Conservation (phyloP, 441 rosid species). For the Pelargonium fulgidum region DNA sequence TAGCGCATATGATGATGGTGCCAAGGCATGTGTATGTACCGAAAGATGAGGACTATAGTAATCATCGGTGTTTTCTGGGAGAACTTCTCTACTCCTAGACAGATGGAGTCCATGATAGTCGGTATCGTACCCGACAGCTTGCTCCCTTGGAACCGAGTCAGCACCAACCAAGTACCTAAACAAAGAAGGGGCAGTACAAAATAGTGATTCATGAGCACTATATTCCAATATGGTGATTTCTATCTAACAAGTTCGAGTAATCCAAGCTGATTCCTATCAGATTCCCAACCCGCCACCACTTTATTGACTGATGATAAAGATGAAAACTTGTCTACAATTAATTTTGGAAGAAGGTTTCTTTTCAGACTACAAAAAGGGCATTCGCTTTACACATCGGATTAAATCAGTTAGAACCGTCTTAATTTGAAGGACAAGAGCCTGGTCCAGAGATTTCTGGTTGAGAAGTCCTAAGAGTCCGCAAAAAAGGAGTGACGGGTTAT, state of each 20-base stretch:
- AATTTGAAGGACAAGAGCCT: too few species aligned
- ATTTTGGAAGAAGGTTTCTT: background rate
- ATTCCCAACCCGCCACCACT: background rate
- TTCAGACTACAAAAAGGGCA: background rate
- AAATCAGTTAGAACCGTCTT: too few species aligned
- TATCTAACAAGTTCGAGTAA: background rate
- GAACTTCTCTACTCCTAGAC: constrained; percentile 11
- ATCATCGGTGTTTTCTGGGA: background rate
- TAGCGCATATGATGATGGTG: background rate
- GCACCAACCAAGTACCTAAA: constrained; percentile 12
- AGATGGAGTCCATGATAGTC: background rate
- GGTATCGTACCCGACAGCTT: background rate
- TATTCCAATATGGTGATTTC: background rate
- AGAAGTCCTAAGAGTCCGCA: too few species aligned
- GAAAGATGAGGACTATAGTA: constrained; percentile 11
- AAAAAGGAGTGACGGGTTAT: too few species aligned
- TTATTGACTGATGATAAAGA: background rate
- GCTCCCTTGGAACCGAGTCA: constrained; percentile 6
- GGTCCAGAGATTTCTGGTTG: too few species aligned
- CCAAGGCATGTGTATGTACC: background rate
- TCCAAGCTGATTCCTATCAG: background rate
- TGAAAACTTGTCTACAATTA: background rate
- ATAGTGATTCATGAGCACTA: background rate
- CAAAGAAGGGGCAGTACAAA: background rate
- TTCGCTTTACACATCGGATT: too few species aligned